Evolutionary conservation across 345 rosid species (phyloP).

Genomic region (Brassica juncea): DNA sequence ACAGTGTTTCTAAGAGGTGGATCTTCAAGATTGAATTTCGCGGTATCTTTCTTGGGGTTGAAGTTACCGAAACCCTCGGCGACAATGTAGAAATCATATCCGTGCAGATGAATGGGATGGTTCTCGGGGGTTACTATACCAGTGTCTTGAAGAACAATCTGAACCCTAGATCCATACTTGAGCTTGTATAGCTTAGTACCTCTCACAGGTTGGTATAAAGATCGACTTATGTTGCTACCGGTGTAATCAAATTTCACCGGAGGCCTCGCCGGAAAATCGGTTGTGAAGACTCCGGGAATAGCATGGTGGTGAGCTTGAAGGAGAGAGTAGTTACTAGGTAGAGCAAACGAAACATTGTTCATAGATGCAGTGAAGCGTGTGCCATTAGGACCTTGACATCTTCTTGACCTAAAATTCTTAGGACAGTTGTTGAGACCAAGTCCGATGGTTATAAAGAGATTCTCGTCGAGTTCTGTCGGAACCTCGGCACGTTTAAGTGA

Average conservation of each 20-base stretch:
- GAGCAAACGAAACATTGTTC: conserved; percentile 81
- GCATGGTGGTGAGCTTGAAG: conserved; percentile 72
- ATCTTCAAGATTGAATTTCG: conserved; percentile 77
- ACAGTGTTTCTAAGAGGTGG: conserved; percentile 91
- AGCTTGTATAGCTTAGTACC: conserved; percentile 76
- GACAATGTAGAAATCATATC: conserved; percentile 85
- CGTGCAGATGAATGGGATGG: conserved; percentile 94
- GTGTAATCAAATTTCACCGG: conserved; percentile 79
- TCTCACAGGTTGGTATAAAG: conserved; percentile 66
- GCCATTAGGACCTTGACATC: conserved; percentile 92
- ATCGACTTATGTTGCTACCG: conserved; percentile 69
- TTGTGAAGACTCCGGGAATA: conserved; percentile 77
- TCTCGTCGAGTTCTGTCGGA: conserved; percentile 72
- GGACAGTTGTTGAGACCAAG: conserved; percentile 84
- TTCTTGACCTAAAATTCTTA: conserved; percentile 41
- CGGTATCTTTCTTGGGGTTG: conserved; percentile 58
- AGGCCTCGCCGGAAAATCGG: conserved; percentile 77
- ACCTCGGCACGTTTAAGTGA: conserved; percentile 57
- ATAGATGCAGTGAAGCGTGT: conserved; percentile 89
- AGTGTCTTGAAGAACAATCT: conserved; percentile 80
- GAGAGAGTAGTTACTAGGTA: conserved; percentile 68
- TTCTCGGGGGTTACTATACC: conserved; percentile 83
- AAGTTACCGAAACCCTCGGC: conserved; percentile 97
- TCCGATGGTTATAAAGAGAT: conserved; percentile 69
- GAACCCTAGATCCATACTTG: conserved; percentile 77